Evolutionary conservation across 129 eudicot genomes (phyloP), one percentile per base, ranked within the genome.

Genomic region (Flaveria trinervia): DNA sequence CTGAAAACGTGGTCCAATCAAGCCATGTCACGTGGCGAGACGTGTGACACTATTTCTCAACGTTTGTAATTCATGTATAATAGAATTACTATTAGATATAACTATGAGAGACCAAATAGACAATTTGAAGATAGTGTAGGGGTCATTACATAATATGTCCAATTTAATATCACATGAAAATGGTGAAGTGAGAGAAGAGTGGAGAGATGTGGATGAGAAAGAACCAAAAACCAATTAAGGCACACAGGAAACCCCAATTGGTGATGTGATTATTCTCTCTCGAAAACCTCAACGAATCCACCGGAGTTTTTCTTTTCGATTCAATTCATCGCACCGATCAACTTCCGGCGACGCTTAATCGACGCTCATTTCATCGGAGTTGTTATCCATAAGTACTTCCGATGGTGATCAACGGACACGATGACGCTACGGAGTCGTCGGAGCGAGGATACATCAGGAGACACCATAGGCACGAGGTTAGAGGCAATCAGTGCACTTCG

Each of bases 401-500:
- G 74, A 77, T 76, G 85, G 85, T 65, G 66, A 70, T 73, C 73
- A 77, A 77, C 64, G 74, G 62, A 16, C 15, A 73, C 75, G 73
- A 70, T 20, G 79, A 79, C 75, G 88, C 61, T 45, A 86, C 80
- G 25, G 73, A 36, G 16, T 78, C 68, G 25, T 62, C 74, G 86
- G 94, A 83, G 77, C 81, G 82, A 52, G 88, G 82, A 67, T 84
- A 71, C 77, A 85, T 90, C 73, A 78, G 83, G 65, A 90, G 81
- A 74, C 88, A 90, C 69, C 98, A 93, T 81, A 86, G 83, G 83
- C 96, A 88, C 3, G 92, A 90, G 59, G 84, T 89, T 55, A 74
- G 86, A 75, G 97, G 83, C 22, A 85, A 91, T 11, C 98, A 93
- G 96, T 88, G 98, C 70, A 74, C 85, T 39, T 93, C 98, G 0